Evolutionary conservation across 306 rosid genomes (phyloP).

Genomic region (Cyamopsis tetragonoloba): DNA sequence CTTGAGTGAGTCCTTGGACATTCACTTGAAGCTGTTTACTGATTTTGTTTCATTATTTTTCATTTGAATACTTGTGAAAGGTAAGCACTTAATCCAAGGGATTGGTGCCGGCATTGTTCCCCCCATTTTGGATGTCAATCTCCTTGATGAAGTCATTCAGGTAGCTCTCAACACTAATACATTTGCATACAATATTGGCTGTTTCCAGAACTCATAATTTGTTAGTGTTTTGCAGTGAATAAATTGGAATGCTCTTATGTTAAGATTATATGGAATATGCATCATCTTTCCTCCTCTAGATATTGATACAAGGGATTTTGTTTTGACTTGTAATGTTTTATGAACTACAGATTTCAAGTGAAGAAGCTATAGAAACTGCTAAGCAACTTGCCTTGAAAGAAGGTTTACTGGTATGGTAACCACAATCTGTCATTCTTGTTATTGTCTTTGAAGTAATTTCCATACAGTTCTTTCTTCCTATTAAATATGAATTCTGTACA

Average conservation of each 20-base stretch:
- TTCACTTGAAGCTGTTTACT: background rate
- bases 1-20: background rate
- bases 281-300: background rate
- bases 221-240: background rate
- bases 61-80: constrained; percentile 32
- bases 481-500: background rate
- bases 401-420: constrained; percentile 63
- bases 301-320: background rate
- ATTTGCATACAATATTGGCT: background rate
- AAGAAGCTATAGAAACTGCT: constrained; percentile 74
- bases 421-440: background rate
- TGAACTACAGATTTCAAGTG: constrained; percentile 47
- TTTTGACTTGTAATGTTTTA: constrained; percentile 4
- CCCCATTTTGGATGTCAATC: constrained; percentile 40
- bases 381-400: constrained; percentile 69
- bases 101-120: constrained; percentile 67
- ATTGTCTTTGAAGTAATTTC: background rate
- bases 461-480: background rate
- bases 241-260: background rate
- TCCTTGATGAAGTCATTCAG: constrained; percentile 68
- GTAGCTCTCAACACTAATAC: constrained; percentile 31
- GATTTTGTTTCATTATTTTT: background rate
- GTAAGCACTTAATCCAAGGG: constrained; percentile 75
- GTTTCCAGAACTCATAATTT: background rate
- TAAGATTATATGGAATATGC: background rate